Conservation (phyloP, 2,329 filamentous ascomycete genomes). For the Cordyceps tenuipes region DNA sequence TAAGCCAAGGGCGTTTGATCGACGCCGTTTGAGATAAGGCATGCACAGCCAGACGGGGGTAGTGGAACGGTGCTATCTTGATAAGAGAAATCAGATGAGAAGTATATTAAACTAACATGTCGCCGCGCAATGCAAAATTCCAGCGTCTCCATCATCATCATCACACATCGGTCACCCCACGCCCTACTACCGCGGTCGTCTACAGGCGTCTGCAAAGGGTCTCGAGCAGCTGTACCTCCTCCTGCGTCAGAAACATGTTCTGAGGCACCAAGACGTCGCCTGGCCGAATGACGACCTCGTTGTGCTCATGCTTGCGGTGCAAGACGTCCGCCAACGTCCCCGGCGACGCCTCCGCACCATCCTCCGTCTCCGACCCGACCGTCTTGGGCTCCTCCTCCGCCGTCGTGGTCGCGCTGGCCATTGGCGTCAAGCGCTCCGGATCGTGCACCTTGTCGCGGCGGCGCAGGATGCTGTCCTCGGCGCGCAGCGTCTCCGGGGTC, state of each 20-base stretch:
- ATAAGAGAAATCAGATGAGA: background rate
- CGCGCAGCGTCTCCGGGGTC: conserved; percentile 34
- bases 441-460: conserved; percentile 7
- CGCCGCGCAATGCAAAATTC: background rate
- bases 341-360: conserved; percentile 12
- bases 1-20: background rate
- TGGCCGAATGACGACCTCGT: conserved; percentile 27
- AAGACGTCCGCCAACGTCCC: background rate
- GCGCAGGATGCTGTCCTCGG: conserved; percentile 6
- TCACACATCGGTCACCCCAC: too few species aligned
- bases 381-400: background rate
- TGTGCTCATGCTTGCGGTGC: conserved; percentile 12
- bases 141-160: background rate
- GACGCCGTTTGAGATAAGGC: background rate
- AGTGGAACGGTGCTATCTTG: background rate
- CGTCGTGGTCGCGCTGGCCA: background rate
- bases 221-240: conserved; percentile 29
- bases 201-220: conserved; percentile 27
- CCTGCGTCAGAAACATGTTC: conserved; percentile 28
- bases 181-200: background rate
- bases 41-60: background rate
- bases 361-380: conserved; percentile 1
- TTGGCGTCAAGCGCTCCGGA: background rate
- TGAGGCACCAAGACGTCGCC: conserved; percentile 28
- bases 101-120: conserved; percentile 1